These are phyloP conservation scores for Lasiosphaeria hispida DNA, from an alignment of 495 filamentous ascomycete genomes.

Conservation along the genomic window DNA sequence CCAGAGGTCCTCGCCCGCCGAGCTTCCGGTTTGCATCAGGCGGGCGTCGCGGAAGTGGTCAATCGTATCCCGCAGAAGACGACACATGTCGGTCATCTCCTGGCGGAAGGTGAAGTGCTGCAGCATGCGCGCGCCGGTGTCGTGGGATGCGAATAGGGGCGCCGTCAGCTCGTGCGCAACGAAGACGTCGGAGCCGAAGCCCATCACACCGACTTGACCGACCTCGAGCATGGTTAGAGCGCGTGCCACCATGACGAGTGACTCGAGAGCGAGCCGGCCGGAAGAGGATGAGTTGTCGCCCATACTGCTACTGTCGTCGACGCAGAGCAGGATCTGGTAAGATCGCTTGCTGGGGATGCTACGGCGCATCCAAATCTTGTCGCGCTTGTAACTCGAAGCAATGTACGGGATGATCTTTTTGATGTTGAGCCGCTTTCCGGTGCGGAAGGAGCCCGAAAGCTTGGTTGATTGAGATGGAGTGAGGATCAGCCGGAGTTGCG, in stretches of 20 bases:
- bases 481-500: conserved; percentile 92
- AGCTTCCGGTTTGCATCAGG: conserved; percentile 48
- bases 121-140: conserved; percentile 77
- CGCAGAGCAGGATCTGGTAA: conserved; percentile 95
- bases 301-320: conserved; percentile 96
- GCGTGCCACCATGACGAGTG: conserved; percentile 82
- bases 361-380: conserved; percentile 99
- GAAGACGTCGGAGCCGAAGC: conserved; percentile 83
- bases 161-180: conserved; percentile 86
- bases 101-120: conserved; percentile 86
- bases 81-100: conserved; percentile 76
- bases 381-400: conserved; percentile 92
- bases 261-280: conserved; percentile 75
- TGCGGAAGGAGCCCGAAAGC: conserved; percentile 93
- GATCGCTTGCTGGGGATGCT: conserved; percentile 85
- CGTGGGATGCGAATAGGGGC: conserved; percentile 69
- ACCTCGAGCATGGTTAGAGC: conserved; percentile 87
- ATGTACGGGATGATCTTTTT: conserved; percentile 99
- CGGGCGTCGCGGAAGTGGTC: conserved; percentile 77
- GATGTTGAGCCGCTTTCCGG: conserved; percentile 97
- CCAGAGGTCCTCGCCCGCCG: conserved; percentile 81
- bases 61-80: conserved; percentile 72
- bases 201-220: conserved; percentile 82
- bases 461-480: conserved; percentile 93
- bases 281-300: conserved; percentile 61